phyloP scores from a whole-genome alignment of 805 yeast species.

The Teunomyces lycoperdinae region DNA sequence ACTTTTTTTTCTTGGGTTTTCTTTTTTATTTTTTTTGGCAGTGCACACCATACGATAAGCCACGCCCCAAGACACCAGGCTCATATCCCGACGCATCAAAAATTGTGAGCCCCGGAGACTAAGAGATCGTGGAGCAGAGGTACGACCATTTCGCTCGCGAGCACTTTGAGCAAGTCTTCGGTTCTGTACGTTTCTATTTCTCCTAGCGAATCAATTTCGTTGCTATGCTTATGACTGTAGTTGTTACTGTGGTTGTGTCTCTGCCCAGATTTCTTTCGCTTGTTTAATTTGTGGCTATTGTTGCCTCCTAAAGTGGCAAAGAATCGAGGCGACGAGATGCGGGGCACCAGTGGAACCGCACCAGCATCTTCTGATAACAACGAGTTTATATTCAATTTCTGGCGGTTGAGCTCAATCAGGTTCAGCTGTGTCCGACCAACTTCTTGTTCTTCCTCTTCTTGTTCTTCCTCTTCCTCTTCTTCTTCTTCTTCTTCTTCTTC shows the following conservation, averaged over 20 bases:
- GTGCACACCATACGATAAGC: not conserved
- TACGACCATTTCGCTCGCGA: not conserved
- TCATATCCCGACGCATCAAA: not conserved
- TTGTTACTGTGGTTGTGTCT: not conserved
- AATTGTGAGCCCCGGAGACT: not conserved
- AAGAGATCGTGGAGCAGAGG: not conserved
- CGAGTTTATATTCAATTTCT: conserved; percentile 4
- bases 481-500: not conserved
- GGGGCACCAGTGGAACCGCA: conserved; percentile 6
- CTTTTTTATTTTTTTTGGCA: not conserved
- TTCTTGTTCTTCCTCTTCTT: not conserved
- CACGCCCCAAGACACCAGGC: not conserved
- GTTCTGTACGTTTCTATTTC: not conserved
- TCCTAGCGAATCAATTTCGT: too few relatives aligned
- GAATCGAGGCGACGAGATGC: not conserved
- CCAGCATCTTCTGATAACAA: conserved; percentile 4
- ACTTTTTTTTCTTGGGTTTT: not conserved
- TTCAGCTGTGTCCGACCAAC: not conserved
- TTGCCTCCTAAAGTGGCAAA: not conserved
- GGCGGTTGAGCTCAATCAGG: conserved; percentile 1
- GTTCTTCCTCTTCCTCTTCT: not conserved
- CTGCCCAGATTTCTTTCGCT: not conserved
- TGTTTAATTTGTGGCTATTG: not conserved
- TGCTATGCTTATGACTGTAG: too few relatives aligned
- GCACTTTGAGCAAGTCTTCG: not conserved